Percentiles rank a stretch among this genome's conserved stretches.
Evolutionary conservation across 805 yeast genomes (phyloP).

Genomic region (Candida berthetii): DNA sequence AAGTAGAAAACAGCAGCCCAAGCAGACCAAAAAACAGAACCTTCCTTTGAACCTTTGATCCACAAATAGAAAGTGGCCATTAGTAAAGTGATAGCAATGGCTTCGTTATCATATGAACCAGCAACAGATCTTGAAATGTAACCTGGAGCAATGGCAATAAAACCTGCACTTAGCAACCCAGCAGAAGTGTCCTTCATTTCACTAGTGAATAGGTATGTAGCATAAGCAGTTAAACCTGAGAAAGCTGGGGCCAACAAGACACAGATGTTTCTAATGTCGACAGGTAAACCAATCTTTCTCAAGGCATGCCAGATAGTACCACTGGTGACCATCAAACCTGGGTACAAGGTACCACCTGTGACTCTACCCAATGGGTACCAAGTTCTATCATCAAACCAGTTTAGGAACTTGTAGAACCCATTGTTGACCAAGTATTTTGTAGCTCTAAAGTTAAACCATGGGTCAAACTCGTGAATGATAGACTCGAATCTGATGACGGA

Average conservation of each 20-base stretch:
- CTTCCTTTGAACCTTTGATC: slow-evolving; percentile 90
- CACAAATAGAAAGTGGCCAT: slow-evolving; percentile 95
- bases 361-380: slow-evolving; percentile 99
- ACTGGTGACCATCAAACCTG: slow-evolving; percentile 98
- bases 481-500: slow-evolving; percentile 96
- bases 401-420: slow-evolving; percentile 84
- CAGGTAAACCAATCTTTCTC: slow-evolving; percentile 62
- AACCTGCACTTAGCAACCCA: slow-evolving; percentile 86
- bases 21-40: slow-evolving; percentile 80
- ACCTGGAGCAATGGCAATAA: slow-evolving; percentile 98
- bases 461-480: slow-evolving; percentile 96
- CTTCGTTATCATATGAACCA: slow-evolving; percentile 98
- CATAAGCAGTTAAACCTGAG: slow-evolving; percentile 86
- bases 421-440: slow-evolving; percentile 84
- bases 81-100: slow-evolving; percentile 91
- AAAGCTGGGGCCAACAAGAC: slow-evolving; percentile 96
- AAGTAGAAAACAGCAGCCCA: slow-evolving; percentile 85
- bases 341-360: slow-evolving; percentile 97
- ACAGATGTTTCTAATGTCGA: slow-evolving; percentile 93
- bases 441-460: slow-evolving; percentile 95
- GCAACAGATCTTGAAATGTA: slow-evolving; percentile 98
- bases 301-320: slow-evolving; percentile 80
- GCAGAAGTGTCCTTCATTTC: slow-evolving; percentile 90
- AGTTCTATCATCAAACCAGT: slow-evolving; percentile 98
- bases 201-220: slow-evolving; percentile 78